Evolutionary conservation across 2,329 filamentous ascomycete species (phyloP).

Genomic region (Neospermospora avenae): DNA sequence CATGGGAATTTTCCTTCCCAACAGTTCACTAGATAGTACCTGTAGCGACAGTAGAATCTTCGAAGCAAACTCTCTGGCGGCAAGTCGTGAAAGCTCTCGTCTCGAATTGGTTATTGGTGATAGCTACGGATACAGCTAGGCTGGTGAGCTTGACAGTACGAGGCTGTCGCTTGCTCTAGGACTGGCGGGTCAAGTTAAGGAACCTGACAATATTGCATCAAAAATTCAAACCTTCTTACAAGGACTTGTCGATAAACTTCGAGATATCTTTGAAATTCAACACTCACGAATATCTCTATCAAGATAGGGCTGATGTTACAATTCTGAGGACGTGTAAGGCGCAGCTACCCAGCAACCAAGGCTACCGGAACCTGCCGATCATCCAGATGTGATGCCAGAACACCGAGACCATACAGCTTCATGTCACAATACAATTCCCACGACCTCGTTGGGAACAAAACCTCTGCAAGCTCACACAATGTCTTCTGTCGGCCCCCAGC

Average conservation of each 20-base stretch:
- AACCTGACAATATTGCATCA: not conserved
- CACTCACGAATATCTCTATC: not conserved
- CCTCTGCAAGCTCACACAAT: conserved; percentile 19
- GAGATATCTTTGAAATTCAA: not conserved
- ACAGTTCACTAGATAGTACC: conserved; percentile 17
- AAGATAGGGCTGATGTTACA: conserved; percentile 11
- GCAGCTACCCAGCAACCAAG: conserved; percentile 11
- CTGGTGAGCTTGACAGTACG: conserved; percentile 3
- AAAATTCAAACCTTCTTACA: not conserved
- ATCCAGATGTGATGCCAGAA: conserved; percentile 5
- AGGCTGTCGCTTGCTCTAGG: conserved; percentile 18
- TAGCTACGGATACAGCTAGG: conserved; percentile 7
- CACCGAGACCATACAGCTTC: not conserved
- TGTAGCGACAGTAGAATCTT: not conserved
- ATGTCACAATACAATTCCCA: conserved; percentile 8
- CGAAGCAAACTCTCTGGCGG: not conserved
- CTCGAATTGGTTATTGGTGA: conserved; percentile 7
- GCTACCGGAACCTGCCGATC: conserved; percentile 8
- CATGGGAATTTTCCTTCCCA: conserved; percentile 21
- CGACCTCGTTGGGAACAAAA: too few species aligned
- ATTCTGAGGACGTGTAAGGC: conserved; percentile 9
- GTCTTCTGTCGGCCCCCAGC: conserved; percentile 56
- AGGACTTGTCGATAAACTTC: not conserved
- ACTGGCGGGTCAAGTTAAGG: conserved; percentile 10
- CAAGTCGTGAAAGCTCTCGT: conserved; percentile 3